Evolutionary conservation across 306 rosid species (phyloP), one percentile per base, ranked within the genome.

Genomic region (Trifolium pratense): DNA sequence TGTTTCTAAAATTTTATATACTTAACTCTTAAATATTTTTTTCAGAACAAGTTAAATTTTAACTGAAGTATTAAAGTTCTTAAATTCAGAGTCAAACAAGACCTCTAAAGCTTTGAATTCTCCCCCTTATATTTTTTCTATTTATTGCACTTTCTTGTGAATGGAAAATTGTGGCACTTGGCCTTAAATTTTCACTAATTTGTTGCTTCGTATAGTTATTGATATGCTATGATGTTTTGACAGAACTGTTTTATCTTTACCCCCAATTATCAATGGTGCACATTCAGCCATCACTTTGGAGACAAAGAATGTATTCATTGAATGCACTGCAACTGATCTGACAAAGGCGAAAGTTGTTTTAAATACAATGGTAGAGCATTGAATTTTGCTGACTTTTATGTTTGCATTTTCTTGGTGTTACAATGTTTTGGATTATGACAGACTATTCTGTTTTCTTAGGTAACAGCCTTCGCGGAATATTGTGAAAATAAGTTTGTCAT

Each of bases 261-360:
- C 98, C 11, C 98, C 98, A 45, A 91, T 94, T 65, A 94, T 94
- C 36, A 94, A 94, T 80, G 89, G 97, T 70, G 96, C 97, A 14
- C 96, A 88, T 77, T 91, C 98, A 13, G 98, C 98, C 68, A 91
- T 94, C 79, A 87, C 90, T 66, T 73, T 91, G 73, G 89, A 89
- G 87, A 94, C 97, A 2, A 91, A 86, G 89, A 91, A 87, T 36
- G 89, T 94, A 21, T 87, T 91, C 43, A 84, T 94, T 76, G 98
- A 94, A 87, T 94, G 98, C 77, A 94, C 98, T 15, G 98, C 98
- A 11, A 91, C 98, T 73, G 98, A 94, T 83, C 83, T 89, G 77
- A 94, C 97, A 34, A 94, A 94, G 84, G 98, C 98, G 11, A 94
- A 94, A 65, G 84, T 88, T 73, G 98, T 94, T 83, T 86, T 94